Percentiles rank a stretch among this genome's conserved stretches.
phyloP scores from a whole-genome alignment of 2,329 filamentous ascomycete genomes.

The Fonsecaea erecta region DNA sequence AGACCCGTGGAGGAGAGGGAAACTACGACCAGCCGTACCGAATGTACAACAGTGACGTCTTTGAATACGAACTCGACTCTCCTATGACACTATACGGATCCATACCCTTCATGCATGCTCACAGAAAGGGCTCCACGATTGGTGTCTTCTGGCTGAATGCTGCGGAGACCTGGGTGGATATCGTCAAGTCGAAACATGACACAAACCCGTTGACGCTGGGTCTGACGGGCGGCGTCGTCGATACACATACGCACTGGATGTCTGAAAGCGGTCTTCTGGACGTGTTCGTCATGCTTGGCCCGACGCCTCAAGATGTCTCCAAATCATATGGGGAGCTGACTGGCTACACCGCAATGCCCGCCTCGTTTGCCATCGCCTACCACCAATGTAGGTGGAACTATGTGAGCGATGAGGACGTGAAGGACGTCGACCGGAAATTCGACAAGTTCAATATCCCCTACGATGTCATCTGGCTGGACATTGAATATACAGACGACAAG shows the following conservation, averaged over 20 bases:
- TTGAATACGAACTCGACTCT: constrained; percentile 95
- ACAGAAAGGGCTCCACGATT: constrained; percentile 89
- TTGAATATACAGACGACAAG: constrained; percentile 95
- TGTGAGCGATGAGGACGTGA: constrained; percentile 93
- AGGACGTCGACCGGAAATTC: constrained; percentile 94
- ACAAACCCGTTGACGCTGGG: constrained; percentile 80
- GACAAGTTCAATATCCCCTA: constrained; percentile 95
- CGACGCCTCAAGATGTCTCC: constrained; percentile 79
- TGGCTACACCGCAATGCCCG: constrained; percentile 86
- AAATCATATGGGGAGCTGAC: constrained; percentile 87
- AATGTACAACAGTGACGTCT: constrained; percentile 95
- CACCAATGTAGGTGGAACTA: constrained; percentile 99
- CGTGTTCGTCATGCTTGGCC: constrained; percentile 91
- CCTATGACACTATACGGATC: constrained; percentile 98
- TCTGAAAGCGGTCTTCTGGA: constrained; percentile 90
- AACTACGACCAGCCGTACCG: constrained; percentile 89
- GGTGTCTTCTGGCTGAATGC: constrained; percentile 97
- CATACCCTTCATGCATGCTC: constrained; percentile 97
- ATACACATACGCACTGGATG: constrained; percentile 94
- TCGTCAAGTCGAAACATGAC: constrained; percentile 76
- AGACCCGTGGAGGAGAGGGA: constrained; percentile 83
- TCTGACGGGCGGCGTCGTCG: constrained; percentile 66
- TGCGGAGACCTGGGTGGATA: constrained; percentile 96
- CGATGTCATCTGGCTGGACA: constrained; percentile 98
- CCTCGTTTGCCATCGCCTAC: constrained; percentile 89